Evolutionary conservation across 2,329 filamentous ascomycete species (phyloP).

Genomic region (Pseudopyricularia javanii): DNA sequence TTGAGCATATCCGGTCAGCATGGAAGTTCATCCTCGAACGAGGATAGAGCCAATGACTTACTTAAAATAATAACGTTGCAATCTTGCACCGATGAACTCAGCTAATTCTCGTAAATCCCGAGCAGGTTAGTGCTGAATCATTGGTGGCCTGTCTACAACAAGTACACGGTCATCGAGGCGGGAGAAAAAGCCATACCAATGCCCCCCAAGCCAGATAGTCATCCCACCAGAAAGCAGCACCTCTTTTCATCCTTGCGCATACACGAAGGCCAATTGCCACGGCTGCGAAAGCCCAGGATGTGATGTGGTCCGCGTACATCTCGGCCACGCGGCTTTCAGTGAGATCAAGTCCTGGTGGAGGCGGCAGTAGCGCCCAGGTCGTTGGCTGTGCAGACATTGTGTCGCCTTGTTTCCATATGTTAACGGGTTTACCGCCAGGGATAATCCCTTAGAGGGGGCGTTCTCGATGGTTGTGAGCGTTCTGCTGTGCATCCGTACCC

Average conservation of each 20-base stretch:
- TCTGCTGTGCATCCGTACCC: no score
- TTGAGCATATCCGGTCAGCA: not conserved
- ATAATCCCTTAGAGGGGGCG: no score
- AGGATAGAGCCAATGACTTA: not conserved
- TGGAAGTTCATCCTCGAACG: not conserved
- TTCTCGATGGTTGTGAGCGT: no score
- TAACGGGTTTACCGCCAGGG: no score
- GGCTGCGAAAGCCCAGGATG: not conserved
- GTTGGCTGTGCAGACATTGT: not conserved
- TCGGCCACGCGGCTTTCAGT: not conserved
- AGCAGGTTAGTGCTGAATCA: no score
- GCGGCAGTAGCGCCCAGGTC: not conserved
- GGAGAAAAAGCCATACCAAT: not conserved
- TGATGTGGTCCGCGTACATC: not conserved
- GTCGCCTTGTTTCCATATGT: not conserved
- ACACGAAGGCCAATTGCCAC: not conserved
- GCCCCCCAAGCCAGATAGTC: not conserved
- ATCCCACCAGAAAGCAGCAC: not conserved
- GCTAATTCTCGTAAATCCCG: no score
- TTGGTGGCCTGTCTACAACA: no score
- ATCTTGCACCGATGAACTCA: no score
- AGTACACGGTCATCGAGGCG: no score
- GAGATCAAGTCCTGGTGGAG: not conserved
- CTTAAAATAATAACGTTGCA: not conserved
- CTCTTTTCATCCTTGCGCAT: not conserved